These are phyloP conservation scores for Encephalitozoon romaleae DNA, from an alignment of 371 early-diverging fungal species.

Conservation along the genomic window DNA sequence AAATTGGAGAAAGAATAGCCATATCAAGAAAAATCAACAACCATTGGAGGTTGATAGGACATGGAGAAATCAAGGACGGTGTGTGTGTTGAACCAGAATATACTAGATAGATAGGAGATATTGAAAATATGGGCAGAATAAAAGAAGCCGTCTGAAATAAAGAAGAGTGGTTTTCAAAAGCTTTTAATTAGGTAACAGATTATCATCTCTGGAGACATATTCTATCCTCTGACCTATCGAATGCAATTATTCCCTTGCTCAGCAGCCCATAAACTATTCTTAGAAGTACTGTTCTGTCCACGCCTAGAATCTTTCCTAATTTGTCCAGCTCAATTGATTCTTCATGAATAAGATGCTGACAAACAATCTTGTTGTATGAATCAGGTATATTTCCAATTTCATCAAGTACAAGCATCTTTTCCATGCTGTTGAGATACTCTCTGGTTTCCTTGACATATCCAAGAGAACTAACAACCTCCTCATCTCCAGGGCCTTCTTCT, in stretches of 20 bases:
- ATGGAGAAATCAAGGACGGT: constrained; percentile 48
- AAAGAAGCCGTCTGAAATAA: not conserved
- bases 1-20: constrained; percentile 91
- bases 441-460: constrained; percentile 1
- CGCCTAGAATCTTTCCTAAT: not conserved
- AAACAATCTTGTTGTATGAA: not conserved
- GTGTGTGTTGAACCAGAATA: constrained; percentile 28
- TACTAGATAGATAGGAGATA: not conserved
- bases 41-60: constrained; percentile 72
- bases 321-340: not conserved
- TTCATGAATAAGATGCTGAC: not conserved
- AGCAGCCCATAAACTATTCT: constrained; percentile 31
- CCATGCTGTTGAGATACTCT: not conserved
- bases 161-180: not conserved
- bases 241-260: constrained; percentile 20
- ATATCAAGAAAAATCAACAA: constrained; percentile 89
- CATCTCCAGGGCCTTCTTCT: not conserved
- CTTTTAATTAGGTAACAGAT: not conserved
- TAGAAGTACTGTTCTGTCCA: constrained; percentile 2
- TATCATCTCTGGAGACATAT: constrained; percentile 17
- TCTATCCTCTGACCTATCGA: constrained; percentile 17
- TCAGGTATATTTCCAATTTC: not conserved
- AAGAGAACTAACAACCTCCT: constrained; percentile 1
- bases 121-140: not conserved
- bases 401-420: not conserved